Base-by-base conservation (phyloP, 1,139 yeast genomes). In the Wickerhamiella infanticola region DNA sequence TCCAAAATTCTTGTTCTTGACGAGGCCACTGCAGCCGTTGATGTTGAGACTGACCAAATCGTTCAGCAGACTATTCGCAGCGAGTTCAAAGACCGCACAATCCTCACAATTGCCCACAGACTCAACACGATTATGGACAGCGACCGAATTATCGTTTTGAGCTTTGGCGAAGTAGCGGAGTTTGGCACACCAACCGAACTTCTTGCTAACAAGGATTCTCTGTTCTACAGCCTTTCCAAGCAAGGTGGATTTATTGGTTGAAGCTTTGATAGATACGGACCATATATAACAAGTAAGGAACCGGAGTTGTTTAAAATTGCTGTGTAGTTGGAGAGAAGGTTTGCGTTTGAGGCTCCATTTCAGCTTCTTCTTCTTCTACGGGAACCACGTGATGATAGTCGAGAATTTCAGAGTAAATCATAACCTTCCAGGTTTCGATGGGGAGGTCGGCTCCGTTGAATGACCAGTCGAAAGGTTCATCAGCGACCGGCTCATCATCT, bases 1-100 rank as follows among this genome's bases (percentile, higher is more conserved):
- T 78, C 94, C 4, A 78, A 78, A 53, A 75, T 88, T 42, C 69
- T 86, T 51, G 84, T 86, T 6, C 68, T 88, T 55, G 98, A 90
- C 63, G 98, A 90, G 65, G 97, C 97, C 11, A 88, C 97, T 3
- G 96, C 97, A 2, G 95, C 95, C 2, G 95, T 90, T 44, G 98
- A 90, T 63, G 95, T 86, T 33, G 94, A 86, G 59, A 90, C 98
- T 1, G 98, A 90, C 63, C 69, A 79, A 55, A 73, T 86, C 41
- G 72, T 88, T 45, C 97, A 88, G 65, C 78, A 80, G 56, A 88
- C 96, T 0, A 88, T 88, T 48, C 74, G 96, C 62, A 66, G 71
- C 3, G 94, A 85, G 49, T 88, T 88, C 62, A 77, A 78, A 56
- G 85, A 86, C 53, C 75, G 94, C 61, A 88, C 97, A 0, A 86